These are phyloP conservation scores for Naganishia vishniacii DNA, from an alignment of 768 basidiomycete species.

Conservation along the genomic window DNA sequence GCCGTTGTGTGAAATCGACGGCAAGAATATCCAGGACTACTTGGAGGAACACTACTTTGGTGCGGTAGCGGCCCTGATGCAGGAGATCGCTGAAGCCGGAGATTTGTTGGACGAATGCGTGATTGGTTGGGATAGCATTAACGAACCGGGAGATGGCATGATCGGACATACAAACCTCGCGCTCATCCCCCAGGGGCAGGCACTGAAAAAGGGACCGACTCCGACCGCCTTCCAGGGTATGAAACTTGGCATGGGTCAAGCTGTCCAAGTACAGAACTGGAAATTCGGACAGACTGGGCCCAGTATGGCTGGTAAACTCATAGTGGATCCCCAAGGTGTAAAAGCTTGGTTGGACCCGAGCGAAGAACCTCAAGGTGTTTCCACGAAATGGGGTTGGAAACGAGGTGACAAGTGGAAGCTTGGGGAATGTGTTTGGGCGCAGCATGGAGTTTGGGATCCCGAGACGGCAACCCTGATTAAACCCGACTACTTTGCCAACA, in stretches of 20 bases:
- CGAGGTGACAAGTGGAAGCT: constrained; percentile 54
- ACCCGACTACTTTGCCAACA: constrained; percentile 68
- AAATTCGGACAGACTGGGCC: constrained; percentile 76
- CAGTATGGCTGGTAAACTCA: constrained; percentile 63
- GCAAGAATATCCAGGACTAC: constrained; percentile 84
- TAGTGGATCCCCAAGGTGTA: constrained; percentile 75
- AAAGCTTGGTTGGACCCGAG: constrained; percentile 68
- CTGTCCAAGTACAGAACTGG: constrained; percentile 72
- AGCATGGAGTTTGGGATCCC: constrained; percentile 80
- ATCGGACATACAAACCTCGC: constrained; percentile 66
- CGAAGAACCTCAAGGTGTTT: constrained; percentile 43
- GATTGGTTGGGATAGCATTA: constrained; percentile 94
- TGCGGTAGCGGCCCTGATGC: constrained; percentile 59
- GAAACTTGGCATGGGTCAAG: constrained; percentile 77
- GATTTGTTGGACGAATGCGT: constrained; percentile 77
- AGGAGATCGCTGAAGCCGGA: constrained; percentile 47
- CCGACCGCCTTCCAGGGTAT: constrained; percentile 81
- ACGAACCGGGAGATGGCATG: constrained; percentile 87
- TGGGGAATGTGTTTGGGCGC: constrained; percentile 64
- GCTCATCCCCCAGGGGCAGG: constrained; percentile 52
- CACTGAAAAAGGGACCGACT: constrained; percentile 72
- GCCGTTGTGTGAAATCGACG: constrained; percentile 83
- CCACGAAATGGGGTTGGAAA: constrained; percentile 76
- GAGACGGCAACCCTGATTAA: constrained; percentile 61
- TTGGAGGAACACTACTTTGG: constrained; percentile 70